A percentile compares a stretch with the other conserved stretches of the same genome.
These are phyloP conservation scores for Leptodermis oblonga DNA, from an alignment of 257 asterid species.

Conservation along the genomic window DNA sequence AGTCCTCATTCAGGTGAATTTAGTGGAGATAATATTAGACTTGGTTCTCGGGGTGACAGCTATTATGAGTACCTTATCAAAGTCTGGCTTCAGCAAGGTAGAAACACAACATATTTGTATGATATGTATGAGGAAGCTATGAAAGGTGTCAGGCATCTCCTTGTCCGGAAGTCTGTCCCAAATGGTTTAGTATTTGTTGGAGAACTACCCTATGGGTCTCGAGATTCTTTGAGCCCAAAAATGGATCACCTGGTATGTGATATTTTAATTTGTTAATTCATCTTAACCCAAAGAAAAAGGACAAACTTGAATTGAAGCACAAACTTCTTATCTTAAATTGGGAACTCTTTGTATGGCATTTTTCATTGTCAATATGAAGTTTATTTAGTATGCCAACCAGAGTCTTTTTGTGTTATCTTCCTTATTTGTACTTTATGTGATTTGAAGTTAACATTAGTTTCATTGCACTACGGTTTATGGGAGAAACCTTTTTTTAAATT, in stretches of 20 bases:
- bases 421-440: neutral
- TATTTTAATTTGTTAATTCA: constrained; percentile 11
- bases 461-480: neutral
- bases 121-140: constrained; percentile 82
- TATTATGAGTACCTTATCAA: constrained; percentile 91
- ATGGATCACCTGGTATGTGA: constrained; percentile 95
- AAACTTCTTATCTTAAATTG: neutral
- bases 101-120: constrained; percentile 64
- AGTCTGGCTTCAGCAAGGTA: constrained; percentile 85
- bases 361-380: neutral
- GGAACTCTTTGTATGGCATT: neutral
- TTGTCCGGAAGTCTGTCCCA: constrained; percentile 74
- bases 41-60: constrained; percentile 98
- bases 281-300: neutral
- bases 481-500: neutral
- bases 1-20: constrained; percentile 86
- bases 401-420: neutral
- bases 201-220: constrained; percentile 78
- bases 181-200: constrained; percentile 86
- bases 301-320: neutral
- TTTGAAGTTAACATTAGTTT: neutral
- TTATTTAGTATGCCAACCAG: neutral
- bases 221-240: constrained; percentile 79
- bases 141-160: constrained; percentile 84
- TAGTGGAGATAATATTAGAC: constrained; percentile 87